Evolutionary conservation across 2,329 filamentous ascomycete genomes (phyloP), one percentile per base, ranked within the genome.

Genomic region (Xylogone sp.): DNA sequence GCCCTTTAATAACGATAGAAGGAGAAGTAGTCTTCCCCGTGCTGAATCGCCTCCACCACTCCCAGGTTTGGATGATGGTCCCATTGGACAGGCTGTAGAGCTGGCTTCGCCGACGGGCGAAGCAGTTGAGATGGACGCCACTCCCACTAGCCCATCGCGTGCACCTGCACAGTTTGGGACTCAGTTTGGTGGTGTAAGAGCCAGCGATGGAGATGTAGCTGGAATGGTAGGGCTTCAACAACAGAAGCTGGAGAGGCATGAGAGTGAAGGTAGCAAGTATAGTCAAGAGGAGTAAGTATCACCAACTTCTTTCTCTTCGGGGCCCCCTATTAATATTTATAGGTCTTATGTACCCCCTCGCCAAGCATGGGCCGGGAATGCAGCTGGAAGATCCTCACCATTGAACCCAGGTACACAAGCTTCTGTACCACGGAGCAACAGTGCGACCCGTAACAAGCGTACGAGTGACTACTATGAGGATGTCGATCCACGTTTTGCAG

Each of bases 401-500:
- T 65, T 76, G 27, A 72, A 69, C 63, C 66, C 46, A 56, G 64
- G 48, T 63, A 62, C 47, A 13, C 54, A 62, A 51, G 57, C 64
- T 34, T 67, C 69, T 50, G 72, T 76, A 53, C 61, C 70, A 27
- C 62, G 69, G 42, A 65, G 59, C 44, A 64, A 62, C 48, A 67
- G 65, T 43, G 66, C 65, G 42, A 68, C 70, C 20, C 44, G 55
- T 46, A 60, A 63, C 45, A 55, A 56, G 52, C 60, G 62, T 24
- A 51, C 53, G 27, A 56, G 56, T 43, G 62, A 79, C 56, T 97
- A 97, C 71, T 96, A 95, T 65, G 94, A 97, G 75, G 93, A 97
- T 67, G 83, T 96, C 12, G 91, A 96, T 59, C 91, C 93, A 43
- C 88, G 85, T 51, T 97, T 97, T 64, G 87, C 84, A 29, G 78